A percentile compares a stretch with the other conserved stretches of the same genome.
phyloP scores from a whole-genome alignment of 768 basidiomycete genomes.

The Phallus indusiatus region DNA sequence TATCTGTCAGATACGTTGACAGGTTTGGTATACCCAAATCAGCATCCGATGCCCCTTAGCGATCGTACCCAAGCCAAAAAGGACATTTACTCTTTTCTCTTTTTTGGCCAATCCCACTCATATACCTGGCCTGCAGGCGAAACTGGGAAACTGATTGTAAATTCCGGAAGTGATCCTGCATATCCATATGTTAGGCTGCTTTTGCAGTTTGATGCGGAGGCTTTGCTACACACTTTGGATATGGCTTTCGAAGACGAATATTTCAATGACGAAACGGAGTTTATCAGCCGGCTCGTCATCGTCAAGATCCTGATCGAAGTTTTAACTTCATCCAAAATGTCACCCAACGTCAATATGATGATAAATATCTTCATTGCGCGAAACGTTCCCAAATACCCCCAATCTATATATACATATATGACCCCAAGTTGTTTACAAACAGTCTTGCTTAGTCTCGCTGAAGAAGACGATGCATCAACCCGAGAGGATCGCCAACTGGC shows the following conservation, averaged over 20 bases:
- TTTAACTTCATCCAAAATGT: constrained; percentile 38
- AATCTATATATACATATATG: constrained; percentile 54
- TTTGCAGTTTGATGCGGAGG: constrained; percentile 85
- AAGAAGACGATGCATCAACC: constrained; percentile 65
- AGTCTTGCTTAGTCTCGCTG: constrained; percentile 69
- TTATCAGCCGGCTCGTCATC: constrained; percentile 69
- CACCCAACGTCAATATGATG: constrained; percentile 63
- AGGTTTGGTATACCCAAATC: constrained; percentile 82
- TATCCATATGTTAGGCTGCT: constrained; percentile 85
- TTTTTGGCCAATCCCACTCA: constrained; percentile 73
- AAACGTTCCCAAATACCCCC: constrained; percentile 94
- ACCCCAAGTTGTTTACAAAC: constrained; percentile 58
- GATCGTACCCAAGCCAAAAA: constrained; percentile 63
- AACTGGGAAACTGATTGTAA: constrained; percentile 64
- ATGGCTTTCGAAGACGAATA: constrained; percentile 91
- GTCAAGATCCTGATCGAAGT: constrained; percentile 81
- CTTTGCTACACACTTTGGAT: constrained; percentile 88
- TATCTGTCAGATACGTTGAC: constrained; percentile 76
- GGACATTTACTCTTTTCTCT: constrained; percentile 73
- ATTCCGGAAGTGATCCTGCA: constrained; percentile 66
- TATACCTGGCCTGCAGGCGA: constrained; percentile 67
- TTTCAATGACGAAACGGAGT: constrained; percentile 65
- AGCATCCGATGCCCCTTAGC: constrained; percentile 52
- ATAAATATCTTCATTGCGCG: constrained; percentile 93
- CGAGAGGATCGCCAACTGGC: constrained; percentile 93